A percentile compares a stretch with the other conserved stretches of the same genome.
Conservation (phyloP, 192 early-diverging fungal species). For the Umbelopsis ramanniana region DNA sequence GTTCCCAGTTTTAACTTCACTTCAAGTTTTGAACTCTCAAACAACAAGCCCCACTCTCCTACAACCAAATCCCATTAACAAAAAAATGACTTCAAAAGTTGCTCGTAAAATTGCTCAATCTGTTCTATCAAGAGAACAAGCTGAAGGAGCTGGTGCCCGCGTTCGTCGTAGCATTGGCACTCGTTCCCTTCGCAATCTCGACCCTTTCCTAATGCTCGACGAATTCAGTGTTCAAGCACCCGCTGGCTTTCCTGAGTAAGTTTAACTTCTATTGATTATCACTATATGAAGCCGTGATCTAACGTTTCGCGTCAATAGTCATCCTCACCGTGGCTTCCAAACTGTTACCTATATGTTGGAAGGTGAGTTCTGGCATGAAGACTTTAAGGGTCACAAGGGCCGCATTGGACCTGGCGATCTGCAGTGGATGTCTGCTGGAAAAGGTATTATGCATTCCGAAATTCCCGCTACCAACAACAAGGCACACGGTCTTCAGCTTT, state of each 20-base stretch:
- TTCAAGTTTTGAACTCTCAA: too few relatives aligned
- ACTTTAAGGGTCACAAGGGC: conserved; percentile 77
- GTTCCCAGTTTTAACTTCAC: not conserved
- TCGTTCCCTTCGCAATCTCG: conserved; percentile 67
- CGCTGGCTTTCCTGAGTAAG: conserved; percentile 43
- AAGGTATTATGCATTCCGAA: conserved; percentile 72
- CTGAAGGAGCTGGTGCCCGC: conserved; percentile 81
- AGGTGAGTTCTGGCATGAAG: conserved; percentile 74
- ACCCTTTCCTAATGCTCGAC: conserved; percentile 94
- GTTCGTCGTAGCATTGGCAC: conserved; percentile 82
- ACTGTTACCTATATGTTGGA: conserved; percentile 76
- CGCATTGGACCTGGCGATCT: conserved; percentile 64
- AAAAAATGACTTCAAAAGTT: conserved; percentile 36
- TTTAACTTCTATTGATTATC: too few relatives aligned
- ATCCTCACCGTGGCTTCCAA: conserved; percentile 84
- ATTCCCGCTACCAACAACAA: conserved; percentile 53
- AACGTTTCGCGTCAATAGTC: conserved; percentile 55
- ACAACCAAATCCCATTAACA: not conserved
- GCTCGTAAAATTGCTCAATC: conserved; percentile 48
- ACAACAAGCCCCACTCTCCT: not conserved
- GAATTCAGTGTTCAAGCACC: conserved; percentile 49
- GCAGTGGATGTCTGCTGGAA: conserved; percentile 71
- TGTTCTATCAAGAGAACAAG: conserved; percentile 52
- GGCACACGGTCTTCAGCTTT: conserved; percentile 69
- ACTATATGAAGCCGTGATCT: too few relatives aligned